phyloP scores from a whole-genome alignment of 208 protist species.

The Porcisia deanei region DNA sequence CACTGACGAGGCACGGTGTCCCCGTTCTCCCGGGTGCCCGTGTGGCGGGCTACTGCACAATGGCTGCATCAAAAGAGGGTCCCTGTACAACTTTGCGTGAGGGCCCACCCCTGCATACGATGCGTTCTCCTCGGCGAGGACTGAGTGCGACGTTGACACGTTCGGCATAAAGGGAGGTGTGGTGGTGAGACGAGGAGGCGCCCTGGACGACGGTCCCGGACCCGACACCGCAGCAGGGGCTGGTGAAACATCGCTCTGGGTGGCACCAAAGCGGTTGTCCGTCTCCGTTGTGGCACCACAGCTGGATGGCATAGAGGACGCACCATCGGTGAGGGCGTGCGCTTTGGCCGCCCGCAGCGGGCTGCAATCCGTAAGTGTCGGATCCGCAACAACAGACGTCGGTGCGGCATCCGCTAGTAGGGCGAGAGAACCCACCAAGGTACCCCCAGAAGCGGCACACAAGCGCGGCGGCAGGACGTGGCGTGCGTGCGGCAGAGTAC shows the following conservation, averaged over 20 bases:
- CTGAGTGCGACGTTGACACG: not conserved
- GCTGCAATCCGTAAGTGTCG: not conserved
- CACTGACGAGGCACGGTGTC: constrained; percentile 6
- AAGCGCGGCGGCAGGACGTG: constrained; percentile 3
- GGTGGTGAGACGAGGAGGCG: not conserved
- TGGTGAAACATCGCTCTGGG: not conserved
- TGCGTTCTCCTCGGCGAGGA: not conserved
- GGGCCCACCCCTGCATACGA: not conserved
- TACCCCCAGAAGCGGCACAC: not conserved
- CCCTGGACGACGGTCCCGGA: not conserved
- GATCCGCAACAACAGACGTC: not conserved
- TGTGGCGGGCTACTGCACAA: constrained; percentile 9
- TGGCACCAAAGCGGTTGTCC: not conserved
- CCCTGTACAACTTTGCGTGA: not conserved
- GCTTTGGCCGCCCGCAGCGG: not conserved
- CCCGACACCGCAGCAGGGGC: not conserved
- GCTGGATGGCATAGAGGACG: constrained; percentile 9
- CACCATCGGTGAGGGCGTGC: not conserved
- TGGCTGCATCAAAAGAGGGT: not conserved
- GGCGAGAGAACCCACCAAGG: not conserved
- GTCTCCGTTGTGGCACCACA: constrained; percentile 3
- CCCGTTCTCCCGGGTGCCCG: not conserved
- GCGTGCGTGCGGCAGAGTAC: not conserved
- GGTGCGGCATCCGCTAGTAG: not conserved
- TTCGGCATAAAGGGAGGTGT: not conserved